phyloP scores from a whole-genome alignment of 768 basidiomycete genomes.

The Dendrothele bispora region DNA sequence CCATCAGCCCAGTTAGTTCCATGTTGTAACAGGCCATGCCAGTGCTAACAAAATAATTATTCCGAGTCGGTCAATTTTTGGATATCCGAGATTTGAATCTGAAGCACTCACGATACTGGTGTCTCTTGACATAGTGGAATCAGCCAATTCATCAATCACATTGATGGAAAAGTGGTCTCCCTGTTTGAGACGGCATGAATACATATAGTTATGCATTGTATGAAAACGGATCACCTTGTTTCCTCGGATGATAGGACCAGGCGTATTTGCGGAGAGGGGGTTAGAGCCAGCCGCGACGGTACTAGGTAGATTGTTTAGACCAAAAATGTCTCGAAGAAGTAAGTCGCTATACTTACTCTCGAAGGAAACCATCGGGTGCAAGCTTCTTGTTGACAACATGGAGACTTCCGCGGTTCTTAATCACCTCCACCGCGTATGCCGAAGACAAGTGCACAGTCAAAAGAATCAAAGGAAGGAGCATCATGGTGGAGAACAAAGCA shows the following conservation, averaged over 20 bases:
- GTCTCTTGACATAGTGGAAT: constrained; percentile 35
- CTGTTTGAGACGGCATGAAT: no score
- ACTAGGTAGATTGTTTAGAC: no score
- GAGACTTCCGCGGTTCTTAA: constrained; percentile 1
- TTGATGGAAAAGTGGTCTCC: constrained; percentile 35
- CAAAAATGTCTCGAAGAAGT: no score
- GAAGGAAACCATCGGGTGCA: constrained; percentile 11
- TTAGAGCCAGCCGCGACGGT: constrained; percentile 6
- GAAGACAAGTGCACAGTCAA: no score
- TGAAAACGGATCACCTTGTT: constrained; percentile 1
- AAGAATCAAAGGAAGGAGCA: no score
- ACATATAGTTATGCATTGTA: neutral
- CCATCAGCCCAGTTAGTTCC: constrained; percentile 26
- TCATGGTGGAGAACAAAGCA: no score
- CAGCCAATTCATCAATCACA: constrained; percentile 36
- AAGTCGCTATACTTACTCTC: constrained; percentile 12
- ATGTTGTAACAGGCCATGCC: constrained; percentile 24
- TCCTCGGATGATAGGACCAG: constrained; percentile 10
- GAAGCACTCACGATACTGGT: constrained; percentile 35
- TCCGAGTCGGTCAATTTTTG: neutral
- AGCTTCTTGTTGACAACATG: constrained; percentile 9
- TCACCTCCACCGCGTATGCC: neutral
- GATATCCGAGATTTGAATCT: neutral
- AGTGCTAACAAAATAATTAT: constrained; percentile 13
- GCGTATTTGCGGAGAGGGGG: neutral